phyloP scores from a whole-genome alignment of 148 eudicot genomes.

The Silene uniflora region DNA sequence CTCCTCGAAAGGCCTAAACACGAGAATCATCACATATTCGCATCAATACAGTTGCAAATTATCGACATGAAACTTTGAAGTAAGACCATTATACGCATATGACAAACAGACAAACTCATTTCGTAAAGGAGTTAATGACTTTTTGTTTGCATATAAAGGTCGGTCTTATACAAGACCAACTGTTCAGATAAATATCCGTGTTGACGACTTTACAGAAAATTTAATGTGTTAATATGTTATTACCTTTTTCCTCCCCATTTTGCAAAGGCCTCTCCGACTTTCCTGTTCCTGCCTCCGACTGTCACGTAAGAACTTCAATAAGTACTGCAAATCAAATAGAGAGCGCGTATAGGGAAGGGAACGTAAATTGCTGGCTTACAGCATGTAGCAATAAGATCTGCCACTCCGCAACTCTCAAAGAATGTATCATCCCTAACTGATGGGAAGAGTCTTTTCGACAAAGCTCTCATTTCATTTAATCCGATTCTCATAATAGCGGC shows the following conservation, averaged over 20 bases:
- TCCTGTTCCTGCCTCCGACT: conserved; percentile 97
- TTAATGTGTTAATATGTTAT: too few species aligned
- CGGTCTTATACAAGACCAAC: too few species aligned
- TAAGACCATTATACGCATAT: not conserved
- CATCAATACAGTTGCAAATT: not conserved
- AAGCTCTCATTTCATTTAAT: conserved; percentile 92
- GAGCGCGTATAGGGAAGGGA: not conserved
- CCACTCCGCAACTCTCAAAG: conserved; percentile 97
- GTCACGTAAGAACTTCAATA: conserved; percentile 16
- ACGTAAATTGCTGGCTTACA: conserved; percentile 43
- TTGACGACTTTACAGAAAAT: too few species aligned
- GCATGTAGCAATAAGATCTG: conserved; percentile 94
- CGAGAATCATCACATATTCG: not conserved
- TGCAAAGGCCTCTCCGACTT: conserved; percentile 94
- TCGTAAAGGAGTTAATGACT: not conserved
- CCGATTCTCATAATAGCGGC: conserved; percentile 99
- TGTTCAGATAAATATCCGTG: too few species aligned
- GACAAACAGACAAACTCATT: too few species aligned
- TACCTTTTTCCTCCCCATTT: conserved; percentile 75
- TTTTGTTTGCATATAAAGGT: not conserved
- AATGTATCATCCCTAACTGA: conserved; percentile 82
- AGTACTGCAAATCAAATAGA: not conserved
- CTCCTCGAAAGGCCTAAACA: conserved; percentile 75
- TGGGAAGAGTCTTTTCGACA: conserved; percentile 80
- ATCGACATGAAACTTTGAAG: not conserved